These are phyloP conservation scores for Sphagnum contortum DNA, from an alignment of 225 moss, liverwort and hornwort species.

Conservation along the genomic window DNA sequence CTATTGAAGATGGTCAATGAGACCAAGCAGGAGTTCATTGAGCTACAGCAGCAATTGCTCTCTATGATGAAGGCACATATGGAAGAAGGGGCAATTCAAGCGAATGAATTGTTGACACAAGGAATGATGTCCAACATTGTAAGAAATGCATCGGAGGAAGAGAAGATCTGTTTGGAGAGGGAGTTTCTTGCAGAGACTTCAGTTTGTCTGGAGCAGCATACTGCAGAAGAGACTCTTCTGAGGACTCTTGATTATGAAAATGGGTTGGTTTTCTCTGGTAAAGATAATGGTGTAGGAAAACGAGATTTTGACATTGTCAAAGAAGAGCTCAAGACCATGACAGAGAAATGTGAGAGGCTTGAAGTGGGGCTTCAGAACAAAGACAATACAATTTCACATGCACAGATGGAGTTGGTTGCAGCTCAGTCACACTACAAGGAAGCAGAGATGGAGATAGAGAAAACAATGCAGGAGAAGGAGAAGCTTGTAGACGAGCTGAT, in stretches of 20 bases:
- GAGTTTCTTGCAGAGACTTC: not conserved
- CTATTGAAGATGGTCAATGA: slow-evolving; percentile 2
- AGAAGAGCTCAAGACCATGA: not conserved
- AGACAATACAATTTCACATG: not conserved
- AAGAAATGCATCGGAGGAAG: slow-evolving; percentile 8
- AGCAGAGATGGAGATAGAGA: slow-evolving; percentile 5
- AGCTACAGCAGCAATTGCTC: slow-evolving; percentile 5
- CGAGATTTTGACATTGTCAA: not conserved
- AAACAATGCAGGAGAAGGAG: slow-evolving; percentile 7
- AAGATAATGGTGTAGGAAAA: not conserved
- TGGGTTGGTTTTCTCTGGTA: not conserved
- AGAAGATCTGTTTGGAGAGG: slow-evolving; percentile 5
- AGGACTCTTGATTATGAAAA: not conserved
- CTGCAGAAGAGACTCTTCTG: not conserved
- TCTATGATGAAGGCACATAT: slow-evolving; percentile 6
- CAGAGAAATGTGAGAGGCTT: not conserved
- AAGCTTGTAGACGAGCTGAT: slow-evolving; percentile 1
- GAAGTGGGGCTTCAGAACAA: not conserved
- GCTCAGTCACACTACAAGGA: slow-evolving; percentile 1
- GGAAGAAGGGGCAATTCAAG: no score
- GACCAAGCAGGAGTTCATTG: slow-evolving; percentile 11
- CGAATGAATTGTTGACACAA: slow-evolving; percentile 1
- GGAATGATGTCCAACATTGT: slow-evolving; percentile 3
- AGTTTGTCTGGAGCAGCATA: not conserved
- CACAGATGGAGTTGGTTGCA: slow-evolving; percentile 5